Conservation (phyloP, 768 basidiomycete genomes). For the Lactifluus volemus region DNA sequence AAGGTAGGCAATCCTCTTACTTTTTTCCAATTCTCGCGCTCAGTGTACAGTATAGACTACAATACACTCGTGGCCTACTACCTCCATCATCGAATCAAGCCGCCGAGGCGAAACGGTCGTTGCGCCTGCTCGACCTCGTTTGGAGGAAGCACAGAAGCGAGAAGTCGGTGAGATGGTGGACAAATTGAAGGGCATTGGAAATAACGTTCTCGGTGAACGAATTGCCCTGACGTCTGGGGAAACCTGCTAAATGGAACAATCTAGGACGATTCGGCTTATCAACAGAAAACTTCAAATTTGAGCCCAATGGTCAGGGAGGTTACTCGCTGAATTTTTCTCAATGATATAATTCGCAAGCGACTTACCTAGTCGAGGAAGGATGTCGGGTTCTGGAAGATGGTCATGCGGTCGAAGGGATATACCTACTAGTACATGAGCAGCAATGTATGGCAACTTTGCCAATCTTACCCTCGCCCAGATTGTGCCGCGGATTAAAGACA, state of each 20-base stretch:
- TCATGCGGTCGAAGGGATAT: conserved; percentile 22
- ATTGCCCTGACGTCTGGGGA: neutral
- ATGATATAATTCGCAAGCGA: conserved; percentile 25
- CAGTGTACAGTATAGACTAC: conserved; percentile 51
- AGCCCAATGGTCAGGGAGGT: conserved; percentile 89
- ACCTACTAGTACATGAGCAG: conserved; percentile 19
- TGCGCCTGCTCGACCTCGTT: conserved; percentile 54
- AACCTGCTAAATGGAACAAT: neutral
- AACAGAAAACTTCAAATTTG: conserved; percentile 96
- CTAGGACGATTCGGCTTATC: conserved; percentile 88
- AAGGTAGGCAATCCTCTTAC: conserved; percentile 44
- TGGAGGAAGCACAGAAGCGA: conserved; percentile 69
- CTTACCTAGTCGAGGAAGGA: conserved; percentile 22
- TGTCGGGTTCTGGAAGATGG: conserved; percentile 27
- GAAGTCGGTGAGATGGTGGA: conserved; percentile 89
- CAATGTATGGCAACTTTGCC: neutral
- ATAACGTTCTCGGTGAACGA: conserved; percentile 70
- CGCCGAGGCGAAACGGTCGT: conserved; percentile 38
- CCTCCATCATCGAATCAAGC: conserved; percentile 45
- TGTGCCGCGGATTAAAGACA: conserved; percentile 64
- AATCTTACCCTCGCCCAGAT: conserved; percentile 53
- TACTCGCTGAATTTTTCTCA: conserved; percentile 84
- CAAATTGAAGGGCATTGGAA: conserved; percentile 89
- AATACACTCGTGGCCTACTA: conserved; percentile 57
- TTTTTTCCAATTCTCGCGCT: neutral